A percentile compares a stretch with the other conserved stretches of the same genome.
Conservation (phyloP, 2,329 filamentous ascomycete species). For the Fusarium stilboides region DNA sequence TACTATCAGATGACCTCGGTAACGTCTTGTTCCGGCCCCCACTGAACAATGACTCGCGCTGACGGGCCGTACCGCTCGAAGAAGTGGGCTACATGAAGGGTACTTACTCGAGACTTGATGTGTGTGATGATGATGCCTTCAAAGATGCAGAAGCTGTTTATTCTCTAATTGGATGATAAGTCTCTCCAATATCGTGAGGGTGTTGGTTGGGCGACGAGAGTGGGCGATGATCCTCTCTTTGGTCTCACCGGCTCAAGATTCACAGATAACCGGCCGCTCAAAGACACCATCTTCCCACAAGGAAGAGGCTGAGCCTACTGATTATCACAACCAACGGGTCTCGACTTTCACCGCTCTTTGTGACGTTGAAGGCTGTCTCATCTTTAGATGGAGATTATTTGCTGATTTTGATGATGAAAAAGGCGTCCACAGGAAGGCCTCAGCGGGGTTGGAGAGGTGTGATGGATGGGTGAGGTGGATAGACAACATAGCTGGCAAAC, state of each 20-base stretch:
- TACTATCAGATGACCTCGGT: constrained; percentile 8
- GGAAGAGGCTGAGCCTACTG: constrained; percentile 25
- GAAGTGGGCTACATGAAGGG: constrained; percentile 20
- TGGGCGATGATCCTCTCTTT: constrained; percentile 12
- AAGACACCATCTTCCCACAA: constrained; percentile 9
- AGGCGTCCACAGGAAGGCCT: constrained; percentile 37
- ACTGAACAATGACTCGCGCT: constrained; percentile 2
- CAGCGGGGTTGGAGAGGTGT: constrained; percentile 20
- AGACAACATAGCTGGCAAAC: not conserved
- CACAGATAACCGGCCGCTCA: constrained; percentile 5
- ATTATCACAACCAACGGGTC: constrained; percentile 4
- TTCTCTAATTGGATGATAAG: constrained; percentile 6
- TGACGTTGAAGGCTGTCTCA: constrained; percentile 6
- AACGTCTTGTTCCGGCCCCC: constrained; percentile 1
- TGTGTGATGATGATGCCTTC: not conserved
- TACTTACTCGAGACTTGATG: constrained; percentile 26
- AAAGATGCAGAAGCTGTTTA: constrained; percentile 5
- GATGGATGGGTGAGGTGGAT: constrained; percentile 22
- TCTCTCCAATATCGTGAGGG: constrained; percentile 12
- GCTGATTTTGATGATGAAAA: constrained; percentile 17
- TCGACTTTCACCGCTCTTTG: constrained; percentile 32
- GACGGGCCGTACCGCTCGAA: constrained; percentile 20
- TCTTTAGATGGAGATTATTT: constrained; percentile 9
- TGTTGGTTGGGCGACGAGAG: constrained; percentile 23
- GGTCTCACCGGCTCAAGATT: constrained; percentile 26